Base-by-base conservation (phyloP, 345 rosid species). In the Sisymbrium irio region DNA sequence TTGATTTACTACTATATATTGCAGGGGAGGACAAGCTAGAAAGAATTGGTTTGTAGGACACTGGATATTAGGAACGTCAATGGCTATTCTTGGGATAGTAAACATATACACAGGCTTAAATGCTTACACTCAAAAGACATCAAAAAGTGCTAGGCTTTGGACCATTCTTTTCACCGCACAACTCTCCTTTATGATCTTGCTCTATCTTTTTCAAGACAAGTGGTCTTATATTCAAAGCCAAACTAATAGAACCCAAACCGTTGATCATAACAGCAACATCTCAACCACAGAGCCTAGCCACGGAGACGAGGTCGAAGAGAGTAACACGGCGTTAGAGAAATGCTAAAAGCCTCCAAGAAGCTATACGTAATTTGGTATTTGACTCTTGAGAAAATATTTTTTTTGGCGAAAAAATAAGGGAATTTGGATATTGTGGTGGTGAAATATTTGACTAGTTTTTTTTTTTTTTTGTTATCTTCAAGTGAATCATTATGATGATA, bases 131-230 rank as follows among this genome's bases (percentile, higher is more conserved):
- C 67, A 41, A 27, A 93, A 85, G 80, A 79, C 92, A 65, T 75
- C 78, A n/a, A 86, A 61, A 82, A 81, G 82, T 40, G 59, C 25
- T 20, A 72, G 53, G 60, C 72, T 80, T 51, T 93, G 92, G 96
- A 84, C 76, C 20, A 76, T 85, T 28, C 84, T 89, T 71, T 93
- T 93, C 90, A 93, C 97, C 4, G 81, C 81, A 28, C 83, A 94
- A 55, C 73, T 89, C 84, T 83, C 86, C 17, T 79, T 55, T 72
- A 57, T 89, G 62, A 86, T 82, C 30, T 85, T 88, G 82, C 47
- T 91, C 60, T 94, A 94, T 71, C 96, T 94, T 66, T 78, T 89
- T 41, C 88, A 89, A 79, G 98, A 89, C 73, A 94, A 88, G 76
- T 91, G 96, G 97, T 65, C 76, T 58, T 71, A 71, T 65, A 71